Conservation (phyloP, 2,329 filamentous ascomycete species). For the Coniochaeta hoffmannii region DNA sequence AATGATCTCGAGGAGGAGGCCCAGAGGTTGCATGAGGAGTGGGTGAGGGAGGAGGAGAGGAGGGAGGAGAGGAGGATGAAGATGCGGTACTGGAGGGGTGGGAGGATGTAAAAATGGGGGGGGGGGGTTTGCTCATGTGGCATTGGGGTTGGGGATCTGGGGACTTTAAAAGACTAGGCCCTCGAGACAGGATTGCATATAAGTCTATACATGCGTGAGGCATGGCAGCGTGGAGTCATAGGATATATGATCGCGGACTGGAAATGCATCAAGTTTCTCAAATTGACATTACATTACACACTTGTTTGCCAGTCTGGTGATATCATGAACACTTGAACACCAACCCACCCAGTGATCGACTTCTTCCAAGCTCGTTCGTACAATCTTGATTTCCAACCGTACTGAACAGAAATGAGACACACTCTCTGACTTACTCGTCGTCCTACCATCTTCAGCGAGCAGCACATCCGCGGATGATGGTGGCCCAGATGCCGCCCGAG, state of each 20-base stretch:
- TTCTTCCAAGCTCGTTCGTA: too few relatives aligned
- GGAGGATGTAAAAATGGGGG: background rate
- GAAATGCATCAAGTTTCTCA: too few relatives aligned
- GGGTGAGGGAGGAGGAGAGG: conserved; percentile 37
- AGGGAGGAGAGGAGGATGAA: conserved; percentile 43
- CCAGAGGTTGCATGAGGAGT: conserved; percentile 28
- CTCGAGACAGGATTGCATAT: conserved; percentile 19
- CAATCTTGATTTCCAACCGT: background rate
- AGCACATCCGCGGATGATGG: background rate
- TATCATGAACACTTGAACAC: background rate
- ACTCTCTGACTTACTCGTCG: background rate
- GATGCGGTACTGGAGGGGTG: conserved; percentile 14
- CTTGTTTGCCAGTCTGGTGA: background rate
- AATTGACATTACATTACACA: background rate
- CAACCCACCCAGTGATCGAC: background rate
- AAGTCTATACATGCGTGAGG: background rate
- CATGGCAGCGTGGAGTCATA: background rate
- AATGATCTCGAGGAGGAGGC: conserved; percentile 38
- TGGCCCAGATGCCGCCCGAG: background rate
- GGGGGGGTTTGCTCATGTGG: background rate
- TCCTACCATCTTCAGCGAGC: background rate
- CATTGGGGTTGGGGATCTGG: background rate
- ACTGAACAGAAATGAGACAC: background rate
- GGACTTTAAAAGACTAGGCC: too few relatives aligned
- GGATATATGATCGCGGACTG: background rate